Conservation (phyloP, 2,329 filamentous ascomycete genomes). For the Cladobotryum mycophilum region DNA sequence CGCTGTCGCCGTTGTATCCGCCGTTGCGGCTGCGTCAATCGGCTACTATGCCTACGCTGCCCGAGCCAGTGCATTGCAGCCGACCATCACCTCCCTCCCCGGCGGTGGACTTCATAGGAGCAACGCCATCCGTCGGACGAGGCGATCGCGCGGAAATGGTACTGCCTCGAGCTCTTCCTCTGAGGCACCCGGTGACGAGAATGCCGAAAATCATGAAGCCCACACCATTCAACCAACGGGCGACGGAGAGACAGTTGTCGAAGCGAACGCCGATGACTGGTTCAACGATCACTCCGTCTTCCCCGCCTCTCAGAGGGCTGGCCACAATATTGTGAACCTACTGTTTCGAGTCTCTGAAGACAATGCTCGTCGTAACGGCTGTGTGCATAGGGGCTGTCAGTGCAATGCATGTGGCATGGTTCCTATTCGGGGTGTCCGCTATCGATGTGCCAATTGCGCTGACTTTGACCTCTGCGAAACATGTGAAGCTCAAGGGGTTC, state of each 20-base stretch:
- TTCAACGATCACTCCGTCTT: slow-evolving; percentile 40
- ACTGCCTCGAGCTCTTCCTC: slow-evolving; percentile 37
- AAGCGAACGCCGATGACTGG: slow-evolving; percentile 44
- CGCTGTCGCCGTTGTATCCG: slow-evolving; percentile 50
- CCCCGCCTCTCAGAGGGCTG: slow-evolving; percentile 44
- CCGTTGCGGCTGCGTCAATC: slow-evolving; percentile 49
- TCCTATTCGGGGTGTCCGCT: slow-evolving; percentile 87
- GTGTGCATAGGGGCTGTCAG: slow-evolving; percentile 84
- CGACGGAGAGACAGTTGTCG: slow-evolving; percentile 34
- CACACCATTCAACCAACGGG: slow-evolving; percentile 23
- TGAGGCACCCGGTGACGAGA: slow-evolving; percentile 40
- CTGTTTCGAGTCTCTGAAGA: slow-evolving; percentile 92
- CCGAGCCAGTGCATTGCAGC: slow-evolving; percentile 20
- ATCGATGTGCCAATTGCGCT: slow-evolving; percentile 90
- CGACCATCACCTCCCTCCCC: slow-evolving; percentile 11
- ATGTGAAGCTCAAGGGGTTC: slow-evolving; percentile 73
- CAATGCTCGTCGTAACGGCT: slow-evolving; percentile 79
- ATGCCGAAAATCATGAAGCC: slow-evolving; percentile 23
- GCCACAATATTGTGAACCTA: slow-evolving; percentile 76
- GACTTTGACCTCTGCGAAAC: slow-evolving; percentile 95
- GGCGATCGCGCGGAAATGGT: slow-evolving; percentile 29
- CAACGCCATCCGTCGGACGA: slow-evolving; percentile 57
- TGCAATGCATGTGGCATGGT: slow-evolving; percentile 85
- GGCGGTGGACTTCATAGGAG: slow-evolving; percentile 52
- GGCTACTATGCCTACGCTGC: slow-evolving; percentile 53